Percentiles rank a stretch among this genome's conserved stretches.
Conservation (phyloP, 2,329 filamentous ascomycete genomes). For the Arachnomyces sp. region DNA sequence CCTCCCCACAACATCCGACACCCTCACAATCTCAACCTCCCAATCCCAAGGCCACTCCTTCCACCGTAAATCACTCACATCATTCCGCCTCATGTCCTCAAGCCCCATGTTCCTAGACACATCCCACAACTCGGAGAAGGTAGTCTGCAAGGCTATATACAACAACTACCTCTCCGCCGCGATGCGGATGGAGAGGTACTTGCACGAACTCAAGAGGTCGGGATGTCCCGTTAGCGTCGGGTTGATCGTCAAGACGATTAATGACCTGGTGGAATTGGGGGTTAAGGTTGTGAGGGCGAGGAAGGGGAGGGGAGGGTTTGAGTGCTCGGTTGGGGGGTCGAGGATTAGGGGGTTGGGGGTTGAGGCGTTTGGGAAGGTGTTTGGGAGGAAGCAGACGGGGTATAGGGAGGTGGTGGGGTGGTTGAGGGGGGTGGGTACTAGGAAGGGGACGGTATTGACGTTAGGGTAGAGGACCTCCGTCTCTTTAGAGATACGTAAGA, state of each 20-base stretch:
- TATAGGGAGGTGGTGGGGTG: conserved; percentile 59
- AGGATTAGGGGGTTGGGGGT: conserved; percentile 60
- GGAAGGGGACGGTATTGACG: conserved; percentile 34
- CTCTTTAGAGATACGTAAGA: no score
- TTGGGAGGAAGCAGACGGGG: conserved; percentile 62
- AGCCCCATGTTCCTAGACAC: conserved; percentile 46
- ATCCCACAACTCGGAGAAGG: conserved; percentile 60
- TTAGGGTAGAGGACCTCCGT: no score
- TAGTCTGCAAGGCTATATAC: conserved; percentile 66
- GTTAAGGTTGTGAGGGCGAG: conserved; percentile 55
- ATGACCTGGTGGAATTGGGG: conserved; percentile 57
- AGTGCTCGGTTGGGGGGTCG: conserved; percentile 50
- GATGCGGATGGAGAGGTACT: conserved; percentile 59
- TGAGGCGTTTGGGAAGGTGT: conserved; percentile 59
- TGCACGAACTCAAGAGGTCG: conserved; percentile 48
- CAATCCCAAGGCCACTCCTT: conserved; percentile 68
- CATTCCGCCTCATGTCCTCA: conserved; percentile 79
- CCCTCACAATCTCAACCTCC: conserved; percentile 69
- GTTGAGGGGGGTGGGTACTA: conserved; percentile 52
- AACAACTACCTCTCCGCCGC: conserved; percentile 70
- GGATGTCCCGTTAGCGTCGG: conserved; percentile 19
- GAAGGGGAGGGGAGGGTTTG: conserved; percentile 34
- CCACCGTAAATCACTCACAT: conserved; percentile 63
- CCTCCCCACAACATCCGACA: conserved; percentile 57
- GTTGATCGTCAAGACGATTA: conserved; percentile 59